These are phyloP conservation scores for Arthrocladium fulminans DNA, from an alignment of 2,329 filamentous ascomycete species.

Conservation along the genomic window DNA sequence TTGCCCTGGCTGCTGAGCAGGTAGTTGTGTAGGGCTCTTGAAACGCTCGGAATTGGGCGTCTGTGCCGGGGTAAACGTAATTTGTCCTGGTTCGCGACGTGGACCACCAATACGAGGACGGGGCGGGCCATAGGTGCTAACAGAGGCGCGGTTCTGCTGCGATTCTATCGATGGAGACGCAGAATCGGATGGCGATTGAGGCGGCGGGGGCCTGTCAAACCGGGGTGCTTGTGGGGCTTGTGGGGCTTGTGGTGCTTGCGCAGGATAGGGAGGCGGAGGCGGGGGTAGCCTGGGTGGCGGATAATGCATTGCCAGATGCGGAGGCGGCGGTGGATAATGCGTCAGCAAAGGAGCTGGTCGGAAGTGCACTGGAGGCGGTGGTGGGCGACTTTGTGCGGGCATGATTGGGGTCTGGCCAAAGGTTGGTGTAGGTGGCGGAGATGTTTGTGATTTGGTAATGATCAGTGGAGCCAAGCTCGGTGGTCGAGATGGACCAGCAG, in stretches of 20 bases:
- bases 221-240: neutral
- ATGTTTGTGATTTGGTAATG: neutral
- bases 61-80: conserved; percentile 3
- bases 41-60: conserved; percentile 6
- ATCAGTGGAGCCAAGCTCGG: neutral
- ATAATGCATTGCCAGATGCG: neutral
- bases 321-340: neutral
- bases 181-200: neutral
- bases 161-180: neutral
- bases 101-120: neutral
- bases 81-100: conserved; percentile 1
- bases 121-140: neutral
- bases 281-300: neutral
- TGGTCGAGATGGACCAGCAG: neutral
- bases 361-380: neutral
- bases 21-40: neutral
- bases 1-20: neutral
- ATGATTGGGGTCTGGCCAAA: neutral
- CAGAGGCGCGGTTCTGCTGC: conserved; percentile 1
- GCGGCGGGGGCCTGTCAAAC: neutral
- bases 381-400: neutral
- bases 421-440: neutral
- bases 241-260: neutral
- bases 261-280: neutral
- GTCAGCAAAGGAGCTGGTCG: neutral